Evolutionary conservation across 768 basidiomycete species (phyloP), one percentile per base, ranked within the genome.

Genomic region (Hygrocybe punicea): DNA sequence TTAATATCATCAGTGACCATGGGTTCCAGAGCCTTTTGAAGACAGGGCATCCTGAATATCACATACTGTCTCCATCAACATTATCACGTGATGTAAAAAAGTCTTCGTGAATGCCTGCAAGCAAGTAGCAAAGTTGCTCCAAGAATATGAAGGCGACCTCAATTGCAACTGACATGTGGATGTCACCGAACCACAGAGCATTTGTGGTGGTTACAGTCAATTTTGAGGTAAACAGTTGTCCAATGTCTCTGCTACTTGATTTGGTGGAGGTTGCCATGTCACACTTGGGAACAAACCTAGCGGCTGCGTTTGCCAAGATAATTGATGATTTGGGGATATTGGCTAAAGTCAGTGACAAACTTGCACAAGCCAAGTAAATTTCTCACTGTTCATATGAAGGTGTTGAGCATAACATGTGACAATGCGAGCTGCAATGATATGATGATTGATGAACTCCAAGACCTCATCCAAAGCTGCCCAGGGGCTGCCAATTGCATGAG

Each of bases 251-350:
- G 5, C 45, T 72, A 0, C 62, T 79, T 1, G 76, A 79, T 52
- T 48, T 79, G 3, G 61, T 76, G 11, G 74, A 79, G 59, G 69
- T 78, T 1, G 45, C 69, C 1, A 45, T 59, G 55, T 73, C 73
- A 0, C 76, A 80, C 55, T 60, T 65, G 0, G 72, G 76, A 5
- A 13, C 62, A 1, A 70, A 71, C 11, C 64, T 80, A 14, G 75
- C 76, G 0, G 44, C 29, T 0, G 74, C 65, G 4, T 75, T 78
- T 55, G 63, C 59, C 1, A 29, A 62, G 3, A 65, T 77, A 6
- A 65, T 78, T 2, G 39, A 72, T 1, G 71, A 73, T 0, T 79
- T 70, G 52, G 70, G 71, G 0, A 70, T 76, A 46, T 57, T 48
- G 3, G 48, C 70, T 6, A 75, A 75, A 71, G 73, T 74, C 5